Conservation (phyloP, 1,284 basidiomycete genomes). For the Naganishia sp. region DNA sequence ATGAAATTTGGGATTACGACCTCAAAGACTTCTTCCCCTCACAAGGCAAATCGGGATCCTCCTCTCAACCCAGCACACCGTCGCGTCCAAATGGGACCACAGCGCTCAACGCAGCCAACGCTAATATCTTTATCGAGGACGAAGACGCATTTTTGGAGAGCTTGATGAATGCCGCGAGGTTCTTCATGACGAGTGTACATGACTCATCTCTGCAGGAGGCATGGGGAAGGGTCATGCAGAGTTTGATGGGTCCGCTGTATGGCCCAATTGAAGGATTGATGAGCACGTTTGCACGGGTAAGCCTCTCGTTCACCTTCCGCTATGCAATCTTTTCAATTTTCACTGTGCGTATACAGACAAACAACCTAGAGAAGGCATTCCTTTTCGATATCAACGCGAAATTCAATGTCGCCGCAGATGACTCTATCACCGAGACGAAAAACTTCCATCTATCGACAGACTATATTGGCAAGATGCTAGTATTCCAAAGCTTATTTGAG, state of each 20-base stretch:
- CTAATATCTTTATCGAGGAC: constrained; percentile 36
- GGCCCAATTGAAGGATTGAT: constrained; percentile 55
- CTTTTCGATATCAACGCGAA: constrained; percentile 84
- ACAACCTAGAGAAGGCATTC: constrained; percentile 72
- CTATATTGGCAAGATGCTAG: constrained; percentile 82
- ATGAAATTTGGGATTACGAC: constrained; percentile 33
- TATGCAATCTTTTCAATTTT: not conserved
- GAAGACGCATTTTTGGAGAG: constrained; percentile 45
- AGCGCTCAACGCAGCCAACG: constrained; percentile 11
- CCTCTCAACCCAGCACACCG: constrained; percentile 13
- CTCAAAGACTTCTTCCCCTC: constrained; percentile 26
- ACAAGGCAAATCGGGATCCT: constrained; percentile 3
- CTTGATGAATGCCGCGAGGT: constrained; percentile 50
- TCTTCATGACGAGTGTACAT: constrained; percentile 60
- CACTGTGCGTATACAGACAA: constrained; percentile 1
- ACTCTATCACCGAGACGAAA: constrained; percentile 83
- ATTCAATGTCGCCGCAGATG: constrained; percentile 88
- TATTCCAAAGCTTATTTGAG: constrained; percentile 83
- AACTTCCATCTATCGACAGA: constrained; percentile 88
- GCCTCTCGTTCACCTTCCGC: constrained; percentile 20
- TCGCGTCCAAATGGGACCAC: constrained; percentile 13
- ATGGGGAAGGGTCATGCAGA: constrained; percentile 58
- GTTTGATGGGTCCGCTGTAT: constrained; percentile 55
- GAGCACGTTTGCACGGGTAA: constrained; percentile 55
- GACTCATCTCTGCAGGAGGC: constrained; percentile 59